Conservation (phyloP, 805 yeast genomes). For the Nakazawaea populi region DNA sequence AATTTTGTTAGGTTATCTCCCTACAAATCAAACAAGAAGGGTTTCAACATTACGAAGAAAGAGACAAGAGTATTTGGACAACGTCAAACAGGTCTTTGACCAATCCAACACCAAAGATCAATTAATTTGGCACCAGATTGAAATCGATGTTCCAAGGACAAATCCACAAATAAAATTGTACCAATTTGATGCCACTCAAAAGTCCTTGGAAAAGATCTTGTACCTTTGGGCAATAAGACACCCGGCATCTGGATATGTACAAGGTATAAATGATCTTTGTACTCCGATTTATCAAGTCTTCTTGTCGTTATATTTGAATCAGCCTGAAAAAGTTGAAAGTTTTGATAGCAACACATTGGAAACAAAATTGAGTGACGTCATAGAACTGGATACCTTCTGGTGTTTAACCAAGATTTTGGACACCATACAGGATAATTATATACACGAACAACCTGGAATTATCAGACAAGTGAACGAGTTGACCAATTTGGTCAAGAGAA, state of each 20-base stretch:
- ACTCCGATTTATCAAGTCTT: constrained; percentile 93
- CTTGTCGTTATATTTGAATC: constrained; percentile 55
- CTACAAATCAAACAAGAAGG: constrained; percentile 77
- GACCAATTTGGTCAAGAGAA: constrained; percentile 69
- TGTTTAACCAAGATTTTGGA: constrained; percentile 86
- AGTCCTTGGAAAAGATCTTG: constrained; percentile 71
- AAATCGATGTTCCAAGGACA: constrained; percentile 91
- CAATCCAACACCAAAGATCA: constrained; percentile 46
- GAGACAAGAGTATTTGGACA: constrained; percentile 79
- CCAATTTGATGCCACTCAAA: constrained; percentile 62
- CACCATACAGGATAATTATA: constrained; percentile 93
- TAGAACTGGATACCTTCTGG: constrained; percentile 98
- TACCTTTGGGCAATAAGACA: constrained; percentile 95
- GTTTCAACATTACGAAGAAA: constrained; percentile 65
- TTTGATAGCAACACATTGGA: constrained; percentile 62
- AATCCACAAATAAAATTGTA: constrained; percentile 80
- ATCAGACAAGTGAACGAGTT: constrained; percentile 83
- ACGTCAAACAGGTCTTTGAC: constrained; percentile 59
- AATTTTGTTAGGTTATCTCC: constrained; percentile 80
- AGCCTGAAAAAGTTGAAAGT: constrained; percentile 41
- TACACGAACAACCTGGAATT: constrained; percentile 98
- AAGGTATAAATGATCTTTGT: constrained; percentile 90
- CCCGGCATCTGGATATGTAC: constrained; percentile 97
- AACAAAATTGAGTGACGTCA: constrained; percentile 50
- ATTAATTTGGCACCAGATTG: constrained; percentile 91